A percentile compares a stretch with the other conserved stretches of the same genome.
phyloP scores from a whole-genome alignment of 495 filamentous ascomycete genomes.

The Achaetomiella virescens region DNA sequence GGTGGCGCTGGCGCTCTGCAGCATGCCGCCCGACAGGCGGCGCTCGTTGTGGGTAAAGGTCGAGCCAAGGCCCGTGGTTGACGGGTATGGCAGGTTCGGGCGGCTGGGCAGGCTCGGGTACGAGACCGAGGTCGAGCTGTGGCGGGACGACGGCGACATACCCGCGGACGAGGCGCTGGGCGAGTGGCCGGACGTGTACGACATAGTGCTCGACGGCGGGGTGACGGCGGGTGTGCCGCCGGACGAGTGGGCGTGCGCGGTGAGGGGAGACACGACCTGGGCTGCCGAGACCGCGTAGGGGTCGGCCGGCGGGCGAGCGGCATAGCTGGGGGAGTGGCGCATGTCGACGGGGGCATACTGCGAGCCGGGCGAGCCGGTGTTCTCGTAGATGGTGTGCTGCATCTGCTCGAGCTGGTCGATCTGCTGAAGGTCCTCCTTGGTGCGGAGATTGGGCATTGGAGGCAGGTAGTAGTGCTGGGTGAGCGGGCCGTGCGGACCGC shows the following conservation, averaged over 20 bases:
- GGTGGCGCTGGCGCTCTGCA: slow-evolving; percentile 63
- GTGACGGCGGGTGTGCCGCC: slow-evolving; percentile 76
- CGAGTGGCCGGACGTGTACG: slow-evolving; percentile 81
- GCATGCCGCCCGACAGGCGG: slow-evolving; percentile 76
- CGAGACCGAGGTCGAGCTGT: slow-evolving; percentile 55
- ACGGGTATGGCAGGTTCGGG: slow-evolving; percentile 57
- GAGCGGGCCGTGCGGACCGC: slow-evolving; percentile 48
- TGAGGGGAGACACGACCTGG: slow-evolving; percentile 54
- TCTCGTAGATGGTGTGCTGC: slow-evolving; percentile 90
- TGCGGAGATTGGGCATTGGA: slow-evolving; percentile 76
- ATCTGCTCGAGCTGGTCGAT: slow-evolving; percentile 94
- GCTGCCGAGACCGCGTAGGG: slow-evolving; percentile 51
- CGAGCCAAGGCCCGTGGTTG: slow-evolving; percentile 72
- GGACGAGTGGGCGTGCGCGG: slow-evolving; percentile 50
- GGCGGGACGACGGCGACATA: slow-evolving; percentile 59
- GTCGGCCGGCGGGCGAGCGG: slow-evolving; percentile 34
- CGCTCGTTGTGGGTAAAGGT: slow-evolving; percentile 75
- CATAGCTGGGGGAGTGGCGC: slow-evolving; percentile 66
- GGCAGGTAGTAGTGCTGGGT: slow-evolving; percentile 72
- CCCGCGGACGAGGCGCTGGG: slow-evolving; percentile 60
- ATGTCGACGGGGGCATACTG: slow-evolving; percentile 47
- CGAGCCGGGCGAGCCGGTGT: slow-evolving; percentile 51
- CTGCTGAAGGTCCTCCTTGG: slow-evolving; percentile 85
- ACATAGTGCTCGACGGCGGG: slow-evolving; percentile 79
- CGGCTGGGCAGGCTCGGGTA: slow-evolving; percentile 67